Evolutionary conservation across 495 filamentous ascomycete genomes (phyloP), one percentile per base, ranked within the genome.

Genomic region (Penicillium robsamsonii): DNA sequence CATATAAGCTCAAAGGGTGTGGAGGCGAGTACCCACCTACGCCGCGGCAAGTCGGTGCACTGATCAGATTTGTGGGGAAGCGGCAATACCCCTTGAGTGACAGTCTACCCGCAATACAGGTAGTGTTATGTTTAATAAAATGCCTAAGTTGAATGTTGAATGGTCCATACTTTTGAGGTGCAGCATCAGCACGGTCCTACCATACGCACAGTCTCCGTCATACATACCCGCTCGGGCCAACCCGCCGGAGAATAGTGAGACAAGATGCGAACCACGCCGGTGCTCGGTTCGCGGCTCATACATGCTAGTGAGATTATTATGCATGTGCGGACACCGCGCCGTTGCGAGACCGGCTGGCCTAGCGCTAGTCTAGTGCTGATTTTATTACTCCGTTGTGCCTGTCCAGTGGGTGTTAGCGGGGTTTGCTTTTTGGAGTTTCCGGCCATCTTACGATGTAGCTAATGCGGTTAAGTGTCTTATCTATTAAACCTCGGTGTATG

Each of bases 281-380:
- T 79, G 74, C 25, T 60, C 54, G 1, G 62, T 15, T 0, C 71
- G 66, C 0, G 70, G 53, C 51, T 75, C 72, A 44, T 73, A 35
- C 2, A 56, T 58, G 59, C 58, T 58, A 40, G 38, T 33, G 20
- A 73, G 65, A 44, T 70, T 55, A 40, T 60, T 72, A 25, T 59
- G 56, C 24, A 65, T 62, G 4, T 71, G 57, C 0, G 72, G 60
- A 25, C 63, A 62, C 0, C 75, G 59, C 2, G 70, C 71, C 8
- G 66, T 52, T 46, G 65, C 61, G 3, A 73, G 62, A 13, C 69
- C 69, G 2, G 65, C 67, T 3, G 68, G 69, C 5, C 85, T 84
- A 4, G 80, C 84, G 25, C 85, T 84, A 27, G 69, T 5, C 85
- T 84, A 4, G 80, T 84, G 25, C 85, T 84, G 29, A 85, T 76